Evolutionary conservation across 1,284 basidiomycete species (phyloP), one percentile per base, ranked within the genome.

Genomic region (Apiotrichum laibachii): DNA sequence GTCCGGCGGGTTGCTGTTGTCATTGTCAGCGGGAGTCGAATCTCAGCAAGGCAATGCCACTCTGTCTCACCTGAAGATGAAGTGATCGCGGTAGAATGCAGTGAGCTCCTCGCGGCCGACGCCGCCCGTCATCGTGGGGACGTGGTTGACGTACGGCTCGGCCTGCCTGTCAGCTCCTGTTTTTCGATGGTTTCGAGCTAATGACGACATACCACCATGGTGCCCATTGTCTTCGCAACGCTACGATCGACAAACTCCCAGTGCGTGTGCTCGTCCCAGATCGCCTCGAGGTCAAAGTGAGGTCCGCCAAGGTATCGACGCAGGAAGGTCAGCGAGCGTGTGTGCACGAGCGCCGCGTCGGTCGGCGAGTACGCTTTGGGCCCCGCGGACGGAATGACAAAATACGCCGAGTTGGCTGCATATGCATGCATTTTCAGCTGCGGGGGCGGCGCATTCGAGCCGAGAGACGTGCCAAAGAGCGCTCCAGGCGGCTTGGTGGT

Each of bases 81-180:
- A 76, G 57, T 73, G 70, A 53, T 69, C 67, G 50, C 68, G 63
- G 61, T 85, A 85, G 65, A 85, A 85, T 1, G 75, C 79, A 4
- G 81, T 80, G 21, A 85, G 73, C 8, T 77, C 73, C 57, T 80
- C 71, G 19, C 83, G 80, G 2, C 84, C 84, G 33, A 85, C 73
- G 21, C 84, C 84, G 9, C 84, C 83, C 7, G 83, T 67, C 56
- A 69, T 65, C 5, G 67, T 68, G 18, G 67, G 67, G 21, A 68
- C 55, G 53, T 68, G 67, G 56, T 69, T 67, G 61, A 67, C 67
- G 40, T 69, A 69, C 12, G 64, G 67, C 45, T 69, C 62, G 26
- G 60, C 65, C 54, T 65, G 48, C 2, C 11, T 6, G 22, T 21
- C 10, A 15, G 31, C 34, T 5, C 18, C 18, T 11, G 22, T 21